Conservation (phyloP, 2,329 filamentous ascomycete species). For the Botrytis squamosa region DNA sequence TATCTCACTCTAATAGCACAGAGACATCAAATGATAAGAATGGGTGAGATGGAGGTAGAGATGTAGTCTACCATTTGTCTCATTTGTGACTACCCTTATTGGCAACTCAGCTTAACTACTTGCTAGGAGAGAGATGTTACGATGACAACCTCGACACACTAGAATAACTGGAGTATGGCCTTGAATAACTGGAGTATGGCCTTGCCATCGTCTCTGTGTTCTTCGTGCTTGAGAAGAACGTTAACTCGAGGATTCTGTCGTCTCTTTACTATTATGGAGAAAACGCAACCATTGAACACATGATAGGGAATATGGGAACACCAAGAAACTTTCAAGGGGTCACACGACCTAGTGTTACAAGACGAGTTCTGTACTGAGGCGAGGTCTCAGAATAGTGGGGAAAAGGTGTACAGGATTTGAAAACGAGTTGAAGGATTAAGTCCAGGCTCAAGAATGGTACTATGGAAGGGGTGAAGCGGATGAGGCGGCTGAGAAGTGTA, state of each 20-base stretch:
- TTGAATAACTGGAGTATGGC: neutral
- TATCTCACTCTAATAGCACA: no score
- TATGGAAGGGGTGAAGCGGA: neutral
- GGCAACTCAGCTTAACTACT: neutral
- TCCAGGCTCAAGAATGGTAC: neutral
- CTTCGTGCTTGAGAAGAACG: neutral
- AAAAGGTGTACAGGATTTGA: neutral
- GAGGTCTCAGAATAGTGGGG: neutral
- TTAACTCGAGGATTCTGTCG: neutral
- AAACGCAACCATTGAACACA: neutral
- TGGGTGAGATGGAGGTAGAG: neutral
- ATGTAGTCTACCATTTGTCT: neutral
- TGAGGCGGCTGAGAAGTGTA: neutral
- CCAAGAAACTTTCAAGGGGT: neutral
- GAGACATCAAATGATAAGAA: neutral
- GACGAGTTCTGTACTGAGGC: neutral
- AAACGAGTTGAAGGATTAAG: neutral
- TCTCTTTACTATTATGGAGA: neutral
- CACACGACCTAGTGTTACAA: neutral
- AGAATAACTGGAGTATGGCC: neutral
- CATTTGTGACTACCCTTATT: neutral
- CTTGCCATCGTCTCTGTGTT: neutral
- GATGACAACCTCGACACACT: neutral
- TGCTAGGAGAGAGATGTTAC: neutral
- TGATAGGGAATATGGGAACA: neutral